Base-by-base conservation (phyloP, 169 alveolate genomes). In the Cryptosporidium xiaoi region DNA sequence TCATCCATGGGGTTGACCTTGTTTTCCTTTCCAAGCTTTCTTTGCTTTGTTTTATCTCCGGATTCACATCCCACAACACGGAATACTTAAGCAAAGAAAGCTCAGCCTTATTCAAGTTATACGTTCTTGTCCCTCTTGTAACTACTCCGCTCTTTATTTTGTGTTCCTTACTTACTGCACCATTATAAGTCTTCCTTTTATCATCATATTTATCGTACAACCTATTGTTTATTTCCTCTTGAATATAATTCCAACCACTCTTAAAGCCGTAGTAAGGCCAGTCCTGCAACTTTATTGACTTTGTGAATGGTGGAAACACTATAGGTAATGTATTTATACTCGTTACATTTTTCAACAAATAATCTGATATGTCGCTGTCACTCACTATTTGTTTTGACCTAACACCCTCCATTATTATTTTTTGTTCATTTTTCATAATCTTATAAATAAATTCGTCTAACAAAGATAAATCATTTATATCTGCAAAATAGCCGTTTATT, bases 301-400 rank as follows among this genome's bases (percentile, higher is more conserved):
- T 77, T 58, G 87, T 77, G 16, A 77, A 77, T 44, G 87, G 71
- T 40, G 87, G 87, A n/a, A 77, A 77, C 44, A 77, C 71, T 18
- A 62, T 27, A 18, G 87, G 87, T 1, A 77, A 31, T 1, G 87
- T 27, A 40, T 33, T 69, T 40, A 40, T 8, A n/a, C 53, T 53
- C 6, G 34, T 15, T 27, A 71, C 46, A 27, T 36, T 20, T 3
- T 77, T 77, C 8, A 77, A 77, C 8, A 77, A 58, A 48, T 77
- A 77, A 7, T 44, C 64, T 55, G 51, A 24, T 56, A 77, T 77
- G 18, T 77, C 77, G 33, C 64, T 71, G 27, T 40, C 64, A 60
- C 10, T 58, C 12, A 18, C 27, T 10, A 77, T 77, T 12, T 20
- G 27, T 13, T 64, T 64, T n/a, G 27, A 10, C 50, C 27, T 77